phyloP scores from a whole-genome alignment of 1,139 yeast species.

The Yamadazyma taylorii region DNA sequence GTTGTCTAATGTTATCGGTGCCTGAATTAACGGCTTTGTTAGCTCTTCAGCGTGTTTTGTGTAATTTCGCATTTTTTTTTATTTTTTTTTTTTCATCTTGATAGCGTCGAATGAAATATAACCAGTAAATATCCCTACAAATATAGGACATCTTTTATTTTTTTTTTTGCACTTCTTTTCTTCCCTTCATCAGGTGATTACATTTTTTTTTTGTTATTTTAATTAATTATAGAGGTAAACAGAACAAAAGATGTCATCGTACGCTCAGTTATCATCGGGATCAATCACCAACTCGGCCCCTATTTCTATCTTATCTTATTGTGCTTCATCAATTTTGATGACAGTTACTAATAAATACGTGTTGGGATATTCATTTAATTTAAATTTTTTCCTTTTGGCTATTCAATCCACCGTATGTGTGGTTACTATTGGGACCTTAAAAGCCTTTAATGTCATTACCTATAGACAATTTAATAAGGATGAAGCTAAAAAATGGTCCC shows the following conservation, averaged over 20 bases:
- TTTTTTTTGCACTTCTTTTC: no score
- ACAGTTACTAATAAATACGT: constrained; percentile 97
- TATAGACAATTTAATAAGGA: constrained; percentile 82
- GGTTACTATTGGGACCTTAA: constrained; percentile 66
- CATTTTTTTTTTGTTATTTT: background rate
- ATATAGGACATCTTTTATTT: no score
- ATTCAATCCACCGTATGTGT: constrained; percentile 84
- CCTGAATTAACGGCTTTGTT: no score
- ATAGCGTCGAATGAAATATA: no score
- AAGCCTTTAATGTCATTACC: constrained; percentile 71
- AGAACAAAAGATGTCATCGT: background rate
- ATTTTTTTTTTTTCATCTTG: no score
- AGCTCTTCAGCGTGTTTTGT: no score
- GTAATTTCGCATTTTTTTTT: no score
- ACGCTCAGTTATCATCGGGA: constrained; percentile 8
- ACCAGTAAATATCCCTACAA: no score
- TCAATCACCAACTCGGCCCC: constrained; percentile 78
- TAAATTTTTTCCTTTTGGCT: constrained; percentile 85
- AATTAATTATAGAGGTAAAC: no score
- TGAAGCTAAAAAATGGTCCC: constrained; percentile 95
- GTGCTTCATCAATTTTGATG: constrained; percentile 92
- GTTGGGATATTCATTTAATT: constrained; percentile 74
- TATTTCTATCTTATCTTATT: constrained; percentile 81
- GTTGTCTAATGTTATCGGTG: no score
- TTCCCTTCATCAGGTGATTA: background rate